Evolutionary conservation across 208 protist genomes (phyloP).

Genomic region (Trypanosoma avium): DNA sequence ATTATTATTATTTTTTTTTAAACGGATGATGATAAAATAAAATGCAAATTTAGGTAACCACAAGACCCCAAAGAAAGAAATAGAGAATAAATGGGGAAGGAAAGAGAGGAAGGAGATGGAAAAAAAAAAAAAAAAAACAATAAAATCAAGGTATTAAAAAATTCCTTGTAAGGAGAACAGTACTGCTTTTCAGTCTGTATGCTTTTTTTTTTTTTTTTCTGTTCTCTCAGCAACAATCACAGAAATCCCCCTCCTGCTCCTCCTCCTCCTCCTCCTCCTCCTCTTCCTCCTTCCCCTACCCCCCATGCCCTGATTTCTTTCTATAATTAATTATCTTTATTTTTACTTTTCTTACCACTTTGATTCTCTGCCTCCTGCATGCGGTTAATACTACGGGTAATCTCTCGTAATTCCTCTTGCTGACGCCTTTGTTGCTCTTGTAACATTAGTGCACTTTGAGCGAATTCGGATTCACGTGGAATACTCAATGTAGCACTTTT

Average conservation of each 20-base stretch:
- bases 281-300: neutral
- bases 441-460: slow-evolving; percentile 7
- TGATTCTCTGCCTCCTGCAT: slow-evolving; percentile 20
- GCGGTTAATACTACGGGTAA: slow-evolving; percentile 22
- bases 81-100: slow-evolving; percentile 21
- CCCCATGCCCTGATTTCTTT: neutral
- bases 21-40: no score
- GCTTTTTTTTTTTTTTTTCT: neutral
- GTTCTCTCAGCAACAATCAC: no score
- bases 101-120: slow-evolving; percentile 11
- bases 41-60: no score
- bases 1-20: neutral
- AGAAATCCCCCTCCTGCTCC: neutral
- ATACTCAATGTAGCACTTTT: slow-evolving; percentile 3
- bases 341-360: neutral
- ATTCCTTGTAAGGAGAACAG: neutral
- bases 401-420: slow-evolving; percentile 24
- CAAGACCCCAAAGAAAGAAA: no score
- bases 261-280: neutral
- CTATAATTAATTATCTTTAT: neutral
- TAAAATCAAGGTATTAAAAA: neutral
- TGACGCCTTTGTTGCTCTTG: slow-evolving; percentile 20
- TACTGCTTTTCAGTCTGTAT: neutral
- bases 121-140: slow-evolving; percentile 16
- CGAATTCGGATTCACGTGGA: slow-evolving; percentile 18